Conservation (phyloP, 2,329 filamentous ascomycete genomes). For the Penicillium sp. region DNA sequence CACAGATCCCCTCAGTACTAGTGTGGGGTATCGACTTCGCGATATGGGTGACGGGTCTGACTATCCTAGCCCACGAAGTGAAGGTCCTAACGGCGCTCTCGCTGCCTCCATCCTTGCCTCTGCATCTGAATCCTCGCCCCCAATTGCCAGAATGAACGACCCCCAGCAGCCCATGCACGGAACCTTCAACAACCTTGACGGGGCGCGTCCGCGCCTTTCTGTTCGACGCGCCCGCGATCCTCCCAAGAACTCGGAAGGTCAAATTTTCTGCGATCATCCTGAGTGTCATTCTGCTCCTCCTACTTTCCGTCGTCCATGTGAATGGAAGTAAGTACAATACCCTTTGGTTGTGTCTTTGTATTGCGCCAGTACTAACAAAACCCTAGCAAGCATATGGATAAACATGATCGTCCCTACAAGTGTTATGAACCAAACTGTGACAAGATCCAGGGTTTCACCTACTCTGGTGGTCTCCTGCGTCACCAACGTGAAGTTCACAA, state of each 20-base stretch:
- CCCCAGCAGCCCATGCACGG: constrained; percentile 24
- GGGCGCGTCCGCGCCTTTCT: constrained; percentile 40
- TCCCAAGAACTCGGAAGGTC: constrained; percentile 65
- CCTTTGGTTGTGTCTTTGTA: constrained; percentile 22
- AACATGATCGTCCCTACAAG: constrained; percentile 90
- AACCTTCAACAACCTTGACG: constrained; percentile 28
- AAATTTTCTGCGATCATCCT: constrained; percentile 69
- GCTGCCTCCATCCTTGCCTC: constrained; percentile 34
- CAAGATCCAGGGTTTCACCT: constrained; percentile 91
- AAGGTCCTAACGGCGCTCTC: constrained; percentile 37
- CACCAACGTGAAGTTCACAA: constrained; percentile 93
- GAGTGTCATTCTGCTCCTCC: constrained; percentile 65
- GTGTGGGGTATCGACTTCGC: constrained; percentile 31
- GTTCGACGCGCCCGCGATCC: constrained; percentile 50
- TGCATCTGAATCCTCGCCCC: constrained; percentile 33
- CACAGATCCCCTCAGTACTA: constrained; percentile 22
- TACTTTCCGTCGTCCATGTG: constrained; percentile 78
- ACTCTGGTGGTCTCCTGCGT: constrained; percentile 81
- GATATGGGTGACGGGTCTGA: constrained; percentile 44
- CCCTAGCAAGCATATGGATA: constrained; percentile 92
- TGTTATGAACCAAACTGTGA: constrained; percentile 80
- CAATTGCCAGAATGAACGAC: constrained; percentile 38
- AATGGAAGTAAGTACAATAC: constrained; percentile 77
- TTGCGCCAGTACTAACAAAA: constrained; percentile 19
- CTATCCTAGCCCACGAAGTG: constrained; percentile 45